Evolutionary conservation across 768 basidiomycete species (phyloP), one percentile per base, ranked within the genome.

Genomic region (Podaxis sp.): DNA sequence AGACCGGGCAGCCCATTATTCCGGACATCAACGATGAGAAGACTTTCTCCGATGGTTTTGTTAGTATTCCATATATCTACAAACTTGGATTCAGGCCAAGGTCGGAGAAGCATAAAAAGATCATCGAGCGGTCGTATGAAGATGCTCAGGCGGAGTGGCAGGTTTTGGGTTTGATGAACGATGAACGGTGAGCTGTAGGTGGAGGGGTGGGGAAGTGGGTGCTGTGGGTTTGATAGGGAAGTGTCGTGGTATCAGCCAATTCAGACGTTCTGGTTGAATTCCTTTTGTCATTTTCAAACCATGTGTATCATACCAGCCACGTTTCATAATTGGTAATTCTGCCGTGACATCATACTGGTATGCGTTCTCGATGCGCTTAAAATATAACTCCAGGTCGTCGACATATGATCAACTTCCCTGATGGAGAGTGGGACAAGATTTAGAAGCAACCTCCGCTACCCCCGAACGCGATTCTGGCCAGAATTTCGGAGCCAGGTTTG

Each of bases 1-100:
- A 60, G 24, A 53, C 59, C n/a, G 59, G 51, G 44, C 56, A 56
- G 33, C 56, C 56, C 38, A 51, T 56, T 56, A 49, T 57, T 38
- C 61, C 56, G 46, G 61, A 62, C 40, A 62, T 62, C 37, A 62
- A 49, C 24, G 56, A 62, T 22, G 56, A 62, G 54, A 56, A 56
- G 46, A 56, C 56, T 11, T 56, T 57, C 38, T 57, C 61, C 28
- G 61, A 62, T 48, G 61, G 61, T 36, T 62, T 62, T 30, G 56
- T 57, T 38, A 56, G 61, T 38, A 62, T 37, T 30, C 61, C 54
- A 6, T 62, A 56, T 17, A 60, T 53, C 26, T 60, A 60, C 50
- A 60, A 60, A 51, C 59, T 60, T 30, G 59, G 59, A 41, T 60
- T 60, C 50, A 53, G 36, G 26, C 40, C 59, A 10, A 52, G 59